Evolutionary conservation across 345 rosid species (phyloP).

Genomic region (Euphorbia lathyris): DNA sequence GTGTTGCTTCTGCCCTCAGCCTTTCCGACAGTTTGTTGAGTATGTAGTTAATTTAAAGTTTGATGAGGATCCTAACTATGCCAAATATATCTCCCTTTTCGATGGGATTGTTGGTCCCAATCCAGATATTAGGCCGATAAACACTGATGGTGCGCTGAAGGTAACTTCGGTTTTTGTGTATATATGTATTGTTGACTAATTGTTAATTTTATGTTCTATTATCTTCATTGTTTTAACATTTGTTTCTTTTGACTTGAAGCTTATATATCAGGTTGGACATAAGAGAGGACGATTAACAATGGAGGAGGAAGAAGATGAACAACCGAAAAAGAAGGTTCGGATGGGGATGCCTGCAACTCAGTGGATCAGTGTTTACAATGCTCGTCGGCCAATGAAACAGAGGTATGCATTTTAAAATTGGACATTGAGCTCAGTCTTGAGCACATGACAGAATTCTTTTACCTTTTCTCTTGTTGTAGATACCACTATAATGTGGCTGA

Average conservation of each 20-base stretch:
- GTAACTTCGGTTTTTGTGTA: slow-evolving; percentile 33
- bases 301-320: slow-evolving; percentile 92
- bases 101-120: slow-evolving; percentile 91
- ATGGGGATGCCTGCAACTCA: slow-evolving; percentile 99
- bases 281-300: slow-evolving; percentile 87
- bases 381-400: slow-evolving; percentile 96
- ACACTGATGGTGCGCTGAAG: slow-evolving; percentile 98
- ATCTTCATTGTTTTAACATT: slow-evolving; percentile 13
- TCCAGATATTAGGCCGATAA: slow-evolving; percentile 92
- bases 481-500: slow-evolving; percentile 96
- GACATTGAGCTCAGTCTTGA: slow-evolving; percentile 5
- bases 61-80: slow-evolving; percentile 96
- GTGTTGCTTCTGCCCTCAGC: slow-evolving; percentile 84
- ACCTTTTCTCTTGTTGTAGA: slow-evolving; percentile 37
- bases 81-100: slow-evolving; percentile 82
- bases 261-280: slow-evolving; percentile 88
- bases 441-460: slow-evolving; percentile 13
- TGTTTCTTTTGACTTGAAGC: slow-evolving; percentile 48
- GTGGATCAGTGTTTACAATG: slow-evolving; percentile 96
- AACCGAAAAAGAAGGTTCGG: slow-evolving; percentile 86
- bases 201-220: not conserved
- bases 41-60: slow-evolving; percentile 87
- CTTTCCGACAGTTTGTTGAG: slow-evolving; percentile 88
- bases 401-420: slow-evolving; percentile 41
- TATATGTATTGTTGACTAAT: slow-evolving; percentile 5